phyloP scores from a whole-genome alignment of 2,329 filamentous ascomycete genomes.

The Rhinocladiella similis region DNA sequence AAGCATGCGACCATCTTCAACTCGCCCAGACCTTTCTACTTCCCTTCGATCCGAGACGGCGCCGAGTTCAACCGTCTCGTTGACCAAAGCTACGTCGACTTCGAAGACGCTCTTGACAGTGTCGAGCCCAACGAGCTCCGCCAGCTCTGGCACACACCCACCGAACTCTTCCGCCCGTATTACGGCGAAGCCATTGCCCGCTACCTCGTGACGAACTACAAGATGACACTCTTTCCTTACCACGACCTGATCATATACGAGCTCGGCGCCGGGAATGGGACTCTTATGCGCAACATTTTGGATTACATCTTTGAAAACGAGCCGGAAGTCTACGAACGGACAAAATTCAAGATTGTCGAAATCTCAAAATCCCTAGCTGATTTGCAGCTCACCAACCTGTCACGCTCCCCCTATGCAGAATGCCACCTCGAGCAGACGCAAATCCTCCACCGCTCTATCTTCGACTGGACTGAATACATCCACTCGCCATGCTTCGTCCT shows the following conservation, averaged over 20 bases:
- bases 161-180: conserved; percentile 92
- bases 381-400: conserved; percentile 69
- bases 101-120: conserved; percentile 83
- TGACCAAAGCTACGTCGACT: conserved; percentile 78
- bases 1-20: conserved; percentile 96
- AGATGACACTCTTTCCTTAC: conserved; percentile 89
- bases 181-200: conserved; percentile 97
- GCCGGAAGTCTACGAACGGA: conserved; percentile 89
- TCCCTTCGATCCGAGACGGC: conserved; percentile 77
- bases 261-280: conserved; percentile 96
- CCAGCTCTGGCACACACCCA: conserved; percentile 97
- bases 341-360: conserved; percentile 93
- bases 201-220: conserved; percentile 94
- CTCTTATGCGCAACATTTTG: conserved; percentile 95
- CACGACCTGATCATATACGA: conserved; percentile 98
- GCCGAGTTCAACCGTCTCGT: conserved; percentile 78
- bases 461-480: conserved; percentile 89
- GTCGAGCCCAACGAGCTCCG: conserved; percentile 71
- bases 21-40: conserved; percentile 87
- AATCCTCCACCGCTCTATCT: conserved; percentile 92
- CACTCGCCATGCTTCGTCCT: conserved; percentile 95
- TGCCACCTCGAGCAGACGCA: conserved; percentile 85
- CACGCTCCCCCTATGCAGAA: conserved; percentile 63
- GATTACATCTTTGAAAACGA: conserved; percentile 91
- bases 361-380: conserved; percentile 80